Evolutionary conservation across 176 grass and related monocot species (phyloP).

Genomic region (Raddia guianensis): DNA sequence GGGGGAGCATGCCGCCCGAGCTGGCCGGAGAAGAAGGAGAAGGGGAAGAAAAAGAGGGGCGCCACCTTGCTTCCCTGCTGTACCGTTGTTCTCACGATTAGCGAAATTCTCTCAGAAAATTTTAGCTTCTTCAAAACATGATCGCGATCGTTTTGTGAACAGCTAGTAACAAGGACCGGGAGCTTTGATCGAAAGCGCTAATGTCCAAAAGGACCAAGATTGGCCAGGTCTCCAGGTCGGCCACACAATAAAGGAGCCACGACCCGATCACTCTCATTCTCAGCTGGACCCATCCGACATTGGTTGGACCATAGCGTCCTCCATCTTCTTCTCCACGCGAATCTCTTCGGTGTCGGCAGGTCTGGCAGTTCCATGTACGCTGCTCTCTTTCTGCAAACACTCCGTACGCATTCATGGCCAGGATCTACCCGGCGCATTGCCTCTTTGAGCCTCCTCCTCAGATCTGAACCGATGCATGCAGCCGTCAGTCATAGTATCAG

Average conservation of each 20-base stretch:
- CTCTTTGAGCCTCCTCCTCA: background rate
- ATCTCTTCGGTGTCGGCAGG: slow-evolving; percentile 34
- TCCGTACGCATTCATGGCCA: background rate
- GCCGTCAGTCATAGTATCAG: background rate
- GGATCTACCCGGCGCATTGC: background rate
- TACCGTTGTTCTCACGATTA: no score
- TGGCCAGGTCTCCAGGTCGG: background rate
- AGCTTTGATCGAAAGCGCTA: background rate
- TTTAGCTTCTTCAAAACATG: no score
- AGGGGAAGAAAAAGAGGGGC: no score
- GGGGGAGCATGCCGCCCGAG: no score
- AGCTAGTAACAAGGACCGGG: no score
- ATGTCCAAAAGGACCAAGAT: background rate
- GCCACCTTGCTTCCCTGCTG: no score
- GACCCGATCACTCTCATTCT: background rate
- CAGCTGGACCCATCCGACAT: background rate
- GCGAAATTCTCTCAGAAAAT: no score
- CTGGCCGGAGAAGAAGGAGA: no score
- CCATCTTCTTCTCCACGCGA: background rate
- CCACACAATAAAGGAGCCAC: background rate
- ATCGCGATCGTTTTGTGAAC: no score
- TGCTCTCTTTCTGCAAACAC: background rate
- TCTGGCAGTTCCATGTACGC: background rate
- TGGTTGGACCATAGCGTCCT: background rate
- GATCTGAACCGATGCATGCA: no score